These are phyloP conservation scores for Trichoderma sp. DNA, from an alignment of 2,329 filamentous ascomycete genomes.

Conservation along the genomic window DNA sequence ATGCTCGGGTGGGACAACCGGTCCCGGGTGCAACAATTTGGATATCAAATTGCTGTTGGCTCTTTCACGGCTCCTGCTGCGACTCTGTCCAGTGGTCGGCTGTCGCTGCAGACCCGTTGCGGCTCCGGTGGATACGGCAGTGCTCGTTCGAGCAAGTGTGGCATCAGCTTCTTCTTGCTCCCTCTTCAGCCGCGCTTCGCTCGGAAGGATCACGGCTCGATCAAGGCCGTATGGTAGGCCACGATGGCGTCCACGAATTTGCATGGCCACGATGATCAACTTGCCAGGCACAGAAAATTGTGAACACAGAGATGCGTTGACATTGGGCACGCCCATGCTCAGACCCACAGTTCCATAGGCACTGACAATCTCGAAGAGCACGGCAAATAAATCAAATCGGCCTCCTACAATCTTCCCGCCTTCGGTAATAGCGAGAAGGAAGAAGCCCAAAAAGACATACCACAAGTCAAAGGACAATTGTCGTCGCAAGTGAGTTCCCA, in stretches of 20 bases:
- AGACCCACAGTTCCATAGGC: slow-evolving; percentile 94
- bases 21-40: slow-evolving; percentile 53
- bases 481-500: slow-evolving; percentile 85
- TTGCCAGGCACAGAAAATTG: slow-evolving; percentile 77
- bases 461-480: slow-evolving; percentile 97
- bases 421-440: slow-evolving; percentile 89
- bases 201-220: slow-evolving; percentile 61
- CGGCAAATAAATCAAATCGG: slow-evolving; percentile 67
- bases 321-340: slow-evolving; percentile 75
- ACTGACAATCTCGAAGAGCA: slow-evolving; percentile 84
- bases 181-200: slow-evolving; percentile 56
- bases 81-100: slow-evolving; percentile 35
- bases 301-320: slow-evolving; percentile 78
- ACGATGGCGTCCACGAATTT: slow-evolving; percentile 68
- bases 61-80: slow-evolving; percentile 44
- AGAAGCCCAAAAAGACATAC: slow-evolving; percentile 93
- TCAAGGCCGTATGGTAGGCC: slow-evolving; percentile 68
- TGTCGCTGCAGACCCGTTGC: slow-evolving; percentile 36
- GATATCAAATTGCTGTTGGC: slow-evolving; percentile 47
- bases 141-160: slow-evolving; percentile 41
- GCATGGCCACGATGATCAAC: slow-evolving; percentile 68
- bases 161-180: slow-evolving; percentile 53
- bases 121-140: slow-evolving; percentile 38
- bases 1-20: slow-evolving; percentile 39
- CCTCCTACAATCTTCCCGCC: slow-evolving; percentile 65